Evolutionary conservation across 1,284 basidiomycete genomes (phyloP).

Genomic region (Rhodotorula sp.): DNA sequence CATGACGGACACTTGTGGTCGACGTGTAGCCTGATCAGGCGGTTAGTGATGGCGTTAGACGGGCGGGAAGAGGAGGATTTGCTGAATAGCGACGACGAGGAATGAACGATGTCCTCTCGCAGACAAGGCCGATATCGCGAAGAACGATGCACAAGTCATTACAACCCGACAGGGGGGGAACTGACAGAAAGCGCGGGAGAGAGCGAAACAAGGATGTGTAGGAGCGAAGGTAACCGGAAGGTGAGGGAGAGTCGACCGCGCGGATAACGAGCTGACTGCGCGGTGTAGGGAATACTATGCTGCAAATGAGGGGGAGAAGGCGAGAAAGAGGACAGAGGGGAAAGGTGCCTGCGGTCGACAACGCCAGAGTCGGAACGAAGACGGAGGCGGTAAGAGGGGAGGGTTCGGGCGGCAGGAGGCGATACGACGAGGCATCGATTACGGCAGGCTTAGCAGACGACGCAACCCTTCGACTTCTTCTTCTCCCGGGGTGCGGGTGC

Average conservation of each 20-base stretch:
- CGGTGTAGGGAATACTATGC: neutral
- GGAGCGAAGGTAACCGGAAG: too few relatives aligned
- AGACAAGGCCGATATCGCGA: too few relatives aligned
- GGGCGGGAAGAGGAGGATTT: conserved; percentile 10
- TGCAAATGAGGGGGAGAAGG: too few relatives aligned
- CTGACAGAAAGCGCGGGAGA: neutral
- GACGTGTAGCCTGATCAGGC: conserved; percentile 62
- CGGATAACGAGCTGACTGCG: neutral
- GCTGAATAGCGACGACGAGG: conserved; percentile 2
- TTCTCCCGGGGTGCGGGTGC: conserved; percentile 48
- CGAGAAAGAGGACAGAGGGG: neutral
- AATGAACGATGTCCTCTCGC: too few relatives aligned
- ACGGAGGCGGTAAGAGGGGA: neutral
- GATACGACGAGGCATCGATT: neutral
- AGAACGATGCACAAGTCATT: neutral
- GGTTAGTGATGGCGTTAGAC: conserved; percentile 37
- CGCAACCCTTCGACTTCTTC: conserved; percentile 50
- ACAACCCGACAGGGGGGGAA: too few relatives aligned
- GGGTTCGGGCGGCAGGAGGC: neutral
- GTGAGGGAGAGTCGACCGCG: neutral
- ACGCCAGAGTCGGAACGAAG: neutral
- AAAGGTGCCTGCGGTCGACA: neutral
- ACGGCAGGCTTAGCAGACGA: conserved; percentile 45
- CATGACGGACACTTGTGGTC: conserved; percentile 67
- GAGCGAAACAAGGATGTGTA: neutral